Evolutionary conservation across 176 grass and related monocot genomes (phyloP), one percentile per base, ranked within the genome.

Genomic region (Juncus inflexus): DNA sequence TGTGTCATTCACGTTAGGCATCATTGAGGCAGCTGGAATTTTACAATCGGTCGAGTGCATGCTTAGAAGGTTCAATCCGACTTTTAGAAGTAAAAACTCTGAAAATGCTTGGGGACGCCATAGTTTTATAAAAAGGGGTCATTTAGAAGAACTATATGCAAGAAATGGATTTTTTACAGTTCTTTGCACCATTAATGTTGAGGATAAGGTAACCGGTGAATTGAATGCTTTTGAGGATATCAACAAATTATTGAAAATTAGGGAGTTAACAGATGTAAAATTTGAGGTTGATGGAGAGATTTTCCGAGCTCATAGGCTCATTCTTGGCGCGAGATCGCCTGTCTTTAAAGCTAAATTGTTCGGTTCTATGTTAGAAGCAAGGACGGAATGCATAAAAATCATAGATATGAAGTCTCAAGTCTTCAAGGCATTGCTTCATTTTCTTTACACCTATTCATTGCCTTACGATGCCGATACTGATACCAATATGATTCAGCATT

Each of bases 1-100:
- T 57, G 66, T 19, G 37, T 12, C 11, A 49, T 70, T 70, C 47
- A 70, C 51, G 9, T 56, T 70, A 14, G 37, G 36, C 13, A 70
- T 70, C 52, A 41, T 38, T 6, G 66, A 41, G 1, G 39, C 9
- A 70, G 40, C 1, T 14, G 50, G 19, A 57, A 14, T 37, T 1
- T 6, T 49, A 2, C 37, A 36, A 2, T 56, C 49, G 28, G 19
- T 28, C 19, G 19, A 28, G 19, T 28, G 19, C 19, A 28, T 28
- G 1, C 66, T 37, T 35, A 47, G 14, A 14, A 65, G 42, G 4
- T 42, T 40, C 35, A 19, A 65, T 47, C 36, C 3, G 36, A 40
- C 15, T n/a, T 40, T 42, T 40, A 9, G 15, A 28, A 28, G 19
- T 28, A 28, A 28, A 16, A 10, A 13, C 36, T 9, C 9, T 3